Evolutionary conservation across 805 yeast species (phyloP).

Genomic region (Metschnikowia colocasiae): DNA sequence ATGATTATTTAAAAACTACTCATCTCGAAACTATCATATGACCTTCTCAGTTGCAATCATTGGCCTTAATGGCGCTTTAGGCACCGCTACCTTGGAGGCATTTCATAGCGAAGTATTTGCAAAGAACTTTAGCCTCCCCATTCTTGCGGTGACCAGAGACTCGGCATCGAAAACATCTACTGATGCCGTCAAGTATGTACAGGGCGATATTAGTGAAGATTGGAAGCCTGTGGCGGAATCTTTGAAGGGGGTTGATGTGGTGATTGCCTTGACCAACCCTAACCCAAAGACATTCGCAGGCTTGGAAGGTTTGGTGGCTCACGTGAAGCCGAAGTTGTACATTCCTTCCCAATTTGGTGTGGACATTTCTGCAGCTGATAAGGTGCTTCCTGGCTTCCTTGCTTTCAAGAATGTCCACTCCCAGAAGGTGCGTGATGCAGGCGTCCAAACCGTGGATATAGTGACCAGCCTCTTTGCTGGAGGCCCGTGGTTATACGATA

Average conservation of each 20-base stretch:
- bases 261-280: slow-evolving; percentile 42
- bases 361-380: slow-evolving; percentile 30
- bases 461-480: slow-evolving; percentile 36
- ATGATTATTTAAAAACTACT: too few relatives aligned
- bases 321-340: slow-evolving; percentile 46
- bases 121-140: slow-evolving; percentile 42
- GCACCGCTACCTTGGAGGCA: slow-evolving; percentile 45
- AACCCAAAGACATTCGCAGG: slow-evolving; percentile 27
- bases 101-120: slow-evolving; percentile 41
- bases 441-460: slow-evolving; percentile 46
- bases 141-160: slow-evolving; percentile 49
- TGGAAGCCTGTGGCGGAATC: slow-evolving; percentile 25
- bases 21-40: slow-evolving; percentile 5
- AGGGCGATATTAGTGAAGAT: slow-evolving; percentile 28
- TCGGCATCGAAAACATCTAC: slow-evolving; percentile 28
- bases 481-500: slow-evolving; percentile 33
- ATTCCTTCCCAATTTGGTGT: slow-evolving; percentile 62
- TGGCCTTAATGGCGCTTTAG: slow-evolving; percentile 53
- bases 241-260: slow-evolving; percentile 47
- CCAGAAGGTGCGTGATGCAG: slow-evolving; percentile 36
- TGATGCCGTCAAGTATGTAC: slow-evolving; percentile 38
- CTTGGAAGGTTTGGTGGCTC: slow-evolving; percentile 37
- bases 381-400: slow-evolving; percentile 34
- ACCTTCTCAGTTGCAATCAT: slow-evolving; percentile 43
- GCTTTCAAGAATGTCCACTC: slow-evolving; percentile 34